Percentiles rank a stretch among this genome's conserved stretches.
Conservation (phyloP, 2,329 filamentous ascomycete genomes). For the Aspergillus glaucus region DNA sequence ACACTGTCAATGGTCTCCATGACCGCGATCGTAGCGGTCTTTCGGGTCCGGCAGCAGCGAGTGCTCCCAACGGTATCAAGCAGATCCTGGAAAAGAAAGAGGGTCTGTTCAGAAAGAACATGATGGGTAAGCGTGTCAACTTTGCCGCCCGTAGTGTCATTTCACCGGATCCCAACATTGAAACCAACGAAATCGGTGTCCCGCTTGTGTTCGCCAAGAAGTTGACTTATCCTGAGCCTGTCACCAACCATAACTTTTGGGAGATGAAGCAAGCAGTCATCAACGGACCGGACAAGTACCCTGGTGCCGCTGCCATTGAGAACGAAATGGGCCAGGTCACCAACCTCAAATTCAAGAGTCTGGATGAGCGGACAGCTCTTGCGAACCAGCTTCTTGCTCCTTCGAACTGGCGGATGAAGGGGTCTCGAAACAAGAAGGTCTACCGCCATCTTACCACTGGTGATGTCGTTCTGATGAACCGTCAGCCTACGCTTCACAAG, state of each 20-base stretch:
- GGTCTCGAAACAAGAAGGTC: constrained; percentile 87
- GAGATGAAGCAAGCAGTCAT: constrained; percentile 94
- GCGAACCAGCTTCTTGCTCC: constrained; percentile 90
- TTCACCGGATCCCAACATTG: constrained; percentile 95
- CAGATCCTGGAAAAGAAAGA: constrained; percentile 98
- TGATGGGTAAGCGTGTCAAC: constrained; percentile 99
- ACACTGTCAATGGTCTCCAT: constrained; percentile 85
- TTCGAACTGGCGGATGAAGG: constrained; percentile 65
- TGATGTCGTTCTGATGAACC: constrained; percentile 97
- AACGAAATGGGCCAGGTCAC: constrained; percentile 91
- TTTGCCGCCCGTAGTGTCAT: constrained; percentile 97
- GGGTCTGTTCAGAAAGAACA: constrained; percentile 95
- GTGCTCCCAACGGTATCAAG: constrained; percentile 90
- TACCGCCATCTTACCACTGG: constrained; percentile 93
- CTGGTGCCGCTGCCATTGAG: constrained; percentile 88
- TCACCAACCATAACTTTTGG: constrained; percentile 94
- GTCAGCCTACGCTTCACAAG: constrained; percentile 95
- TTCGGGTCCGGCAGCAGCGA: constrained; percentile 67
- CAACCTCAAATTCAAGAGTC: constrained; percentile 77
- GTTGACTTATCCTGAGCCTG: constrained; percentile 92
- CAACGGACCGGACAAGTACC: constrained; percentile 90
- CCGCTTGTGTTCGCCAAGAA: constrained; percentile 97
- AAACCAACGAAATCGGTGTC: constrained; percentile 97
- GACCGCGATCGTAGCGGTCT: constrained; percentile 82
- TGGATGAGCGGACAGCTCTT: constrained; percentile 79